A percentile compares a stretch with the other conserved stretches of the same genome.
Conservation (phyloP, 495 filamentous ascomycete genomes). For the Penicillium simplicissimum region DNA sequence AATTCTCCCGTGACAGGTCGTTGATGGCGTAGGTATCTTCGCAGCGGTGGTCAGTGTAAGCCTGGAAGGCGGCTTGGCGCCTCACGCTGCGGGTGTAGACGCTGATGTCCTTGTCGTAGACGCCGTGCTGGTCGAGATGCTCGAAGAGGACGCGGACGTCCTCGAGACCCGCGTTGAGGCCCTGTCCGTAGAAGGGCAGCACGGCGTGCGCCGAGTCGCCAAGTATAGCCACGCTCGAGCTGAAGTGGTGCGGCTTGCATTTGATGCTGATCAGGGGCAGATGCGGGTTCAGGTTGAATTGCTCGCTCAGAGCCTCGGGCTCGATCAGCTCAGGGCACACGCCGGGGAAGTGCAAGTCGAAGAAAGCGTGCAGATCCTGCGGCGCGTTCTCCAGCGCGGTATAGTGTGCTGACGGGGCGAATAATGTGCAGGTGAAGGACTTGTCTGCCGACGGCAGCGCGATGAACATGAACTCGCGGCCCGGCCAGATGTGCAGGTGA, state of each 20-base stretch:
- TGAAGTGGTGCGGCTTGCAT: slow-evolving; percentile 82
- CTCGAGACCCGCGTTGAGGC: slow-evolving; percentile 85
- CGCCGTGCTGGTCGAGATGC: slow-evolving; percentile 63
- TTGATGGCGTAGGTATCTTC: slow-evolving; percentile 88
- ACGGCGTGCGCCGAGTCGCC: slow-evolving; percentile 97
- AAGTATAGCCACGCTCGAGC: slow-evolving; percentile 74
- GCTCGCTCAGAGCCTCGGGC: slow-evolving; percentile 61
- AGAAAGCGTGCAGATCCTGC: slow-evolving; percentile 63
- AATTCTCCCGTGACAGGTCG: slow-evolving; percentile 87
- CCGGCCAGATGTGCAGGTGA: slow-evolving; percentile 98
- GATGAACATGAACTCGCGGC: slow-evolving; percentile 93
- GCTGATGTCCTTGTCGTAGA: slow-evolving; percentile 35
- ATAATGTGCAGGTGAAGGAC: slow-evolving; percentile 94
- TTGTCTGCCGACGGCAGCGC: slow-evolving; percentile 86
- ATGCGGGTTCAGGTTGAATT: slow-evolving; percentile 79
- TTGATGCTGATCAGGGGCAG: slow-evolving; percentile 92
- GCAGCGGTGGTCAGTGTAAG: slow-evolving; percentile 70
- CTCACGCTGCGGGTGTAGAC: slow-evolving; percentile 42
- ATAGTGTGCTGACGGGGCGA: slow-evolving; percentile 62
- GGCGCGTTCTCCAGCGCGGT: slow-evolving; percentile 58
- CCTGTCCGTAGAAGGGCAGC: slow-evolving; percentile 92
- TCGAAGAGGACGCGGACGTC: slow-evolving; percentile 81
- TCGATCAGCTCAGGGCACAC: slow-evolving; percentile 78
- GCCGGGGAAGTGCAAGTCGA: slow-evolving; percentile 80
- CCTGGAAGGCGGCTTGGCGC: slow-evolving; percentile 61